A percentile compares a stretch with the other conserved stretches of the same genome.
Conservation (phyloP, 1,284 basidiomycete species). For the Heliocybe sulcata region DNA sequence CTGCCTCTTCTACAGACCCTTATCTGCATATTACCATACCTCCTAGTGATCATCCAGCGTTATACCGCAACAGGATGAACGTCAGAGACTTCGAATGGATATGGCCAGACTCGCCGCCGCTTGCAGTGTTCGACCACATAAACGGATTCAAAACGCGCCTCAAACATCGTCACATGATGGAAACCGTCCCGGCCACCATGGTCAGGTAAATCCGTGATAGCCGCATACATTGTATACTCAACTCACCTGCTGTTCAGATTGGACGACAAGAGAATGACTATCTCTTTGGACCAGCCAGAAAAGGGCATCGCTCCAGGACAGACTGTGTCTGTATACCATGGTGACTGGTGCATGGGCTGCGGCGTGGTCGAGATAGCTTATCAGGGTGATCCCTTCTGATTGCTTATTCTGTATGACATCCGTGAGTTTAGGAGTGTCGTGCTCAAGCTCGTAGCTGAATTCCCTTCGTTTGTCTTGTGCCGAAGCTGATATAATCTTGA, state of each 20-base stretch:
- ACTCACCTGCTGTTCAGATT: not conserved
- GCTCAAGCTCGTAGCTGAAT: no score
- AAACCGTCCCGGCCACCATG: constrained; percentile 41
- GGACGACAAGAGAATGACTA: constrained; percentile 20
- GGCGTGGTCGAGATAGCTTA: constrained; percentile 45
- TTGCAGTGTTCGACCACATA: constrained; percentile 25
- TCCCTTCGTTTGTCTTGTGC: no score
- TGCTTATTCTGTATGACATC: no score
- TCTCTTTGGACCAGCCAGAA: constrained; percentile 53
- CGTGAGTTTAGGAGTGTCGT: no score
- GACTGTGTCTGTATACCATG: constrained; percentile 68
- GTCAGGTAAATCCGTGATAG: constrained; percentile 19
- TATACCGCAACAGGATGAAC: constrained; percentile 43
- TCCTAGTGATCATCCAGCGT: constrained; percentile 55
- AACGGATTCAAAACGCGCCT: constrained; percentile 44
- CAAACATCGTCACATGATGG: constrained; percentile 73
- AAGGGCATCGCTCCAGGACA: constrained; percentile 79
- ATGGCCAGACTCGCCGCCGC: constrained; percentile 54
- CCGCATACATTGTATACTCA: not conserved
- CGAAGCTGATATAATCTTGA: no score
- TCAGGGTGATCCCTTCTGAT: not conserved
- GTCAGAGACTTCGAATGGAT: constrained; percentile 69
- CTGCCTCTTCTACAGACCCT: not conserved
- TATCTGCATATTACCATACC: constrained; percentile 3
- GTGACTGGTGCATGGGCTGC: constrained; percentile 79